phyloP scores from a whole-genome alignment of 768 basidiomycete genomes.

The Guyanaporus albipodus region DNA sequence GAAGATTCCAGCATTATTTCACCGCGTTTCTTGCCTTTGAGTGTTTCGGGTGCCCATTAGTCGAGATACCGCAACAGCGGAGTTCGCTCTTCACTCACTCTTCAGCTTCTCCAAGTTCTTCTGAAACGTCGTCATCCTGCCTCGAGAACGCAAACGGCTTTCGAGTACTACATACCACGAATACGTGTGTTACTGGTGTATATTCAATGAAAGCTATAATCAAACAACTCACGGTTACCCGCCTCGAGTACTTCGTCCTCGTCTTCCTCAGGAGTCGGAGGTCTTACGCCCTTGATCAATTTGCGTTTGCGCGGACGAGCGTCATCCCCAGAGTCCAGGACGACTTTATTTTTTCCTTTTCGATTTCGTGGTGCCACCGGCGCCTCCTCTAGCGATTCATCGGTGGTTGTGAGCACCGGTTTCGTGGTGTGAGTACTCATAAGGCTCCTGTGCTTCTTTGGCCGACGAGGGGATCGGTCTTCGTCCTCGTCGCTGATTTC shows the following conservation, averaged over 20 bases:
- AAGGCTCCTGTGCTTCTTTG: constrained; percentile 17
- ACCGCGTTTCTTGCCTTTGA: constrained; percentile 43
- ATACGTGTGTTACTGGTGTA: constrained; percentile 1
- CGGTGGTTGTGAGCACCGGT: constrained; percentile 13
- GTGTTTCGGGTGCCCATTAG: constrained; percentile 6
- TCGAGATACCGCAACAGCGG: not conserved
- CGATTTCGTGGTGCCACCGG: constrained; percentile 15
- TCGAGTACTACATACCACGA: constrained; percentile 60
- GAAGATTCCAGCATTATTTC: constrained; percentile 29
- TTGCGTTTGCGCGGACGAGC: constrained; percentile 36
- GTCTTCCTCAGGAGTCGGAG: constrained; percentile 41
- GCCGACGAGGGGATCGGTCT: constrained; percentile 25
- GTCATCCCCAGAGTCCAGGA: constrained; percentile 36
- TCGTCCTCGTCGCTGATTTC: constrained; percentile 26
- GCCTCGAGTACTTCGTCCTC: constrained; percentile 42
- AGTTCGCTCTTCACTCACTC: constrained; percentile 35
- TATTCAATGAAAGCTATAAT: not conserved
- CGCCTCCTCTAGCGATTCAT: constrained; percentile 22
- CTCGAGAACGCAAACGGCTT: constrained; percentile 56
- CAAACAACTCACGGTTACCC: constrained; percentile 46
- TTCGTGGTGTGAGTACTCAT: constrained; percentile 14
- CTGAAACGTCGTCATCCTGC: constrained; percentile 58
- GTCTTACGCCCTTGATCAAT: constrained; percentile 41
- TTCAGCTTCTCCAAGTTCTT: constrained; percentile 63
- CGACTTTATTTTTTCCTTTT: constrained; percentile 18